These are phyloP conservation scores for Nemania serpens DNA, from an alignment of 2,329 filamentous ascomycete genomes.

Conservation along the genomic window DNA sequence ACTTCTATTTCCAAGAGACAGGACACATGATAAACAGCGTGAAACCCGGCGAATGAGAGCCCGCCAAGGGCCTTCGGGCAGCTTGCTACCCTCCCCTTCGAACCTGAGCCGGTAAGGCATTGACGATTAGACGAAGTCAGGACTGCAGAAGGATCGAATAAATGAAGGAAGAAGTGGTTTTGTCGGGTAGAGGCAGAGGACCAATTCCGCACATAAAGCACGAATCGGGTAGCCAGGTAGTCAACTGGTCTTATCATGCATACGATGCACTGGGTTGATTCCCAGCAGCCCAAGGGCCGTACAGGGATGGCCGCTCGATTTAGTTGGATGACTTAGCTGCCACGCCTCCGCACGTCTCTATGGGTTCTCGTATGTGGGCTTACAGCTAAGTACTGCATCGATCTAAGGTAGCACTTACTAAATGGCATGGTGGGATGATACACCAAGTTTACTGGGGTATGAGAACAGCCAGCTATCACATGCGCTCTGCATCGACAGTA, in stretches of 20 bases:
- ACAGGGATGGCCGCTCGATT: constrained; percentile 11
- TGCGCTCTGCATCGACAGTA: constrained; percentile 24
- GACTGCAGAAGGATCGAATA: constrained; percentile 21
- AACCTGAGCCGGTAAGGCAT: background rate
- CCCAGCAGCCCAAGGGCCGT: constrained; percentile 16
- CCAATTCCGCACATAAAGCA: constrained; percentile 27
- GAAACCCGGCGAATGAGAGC: constrained; percentile 1
- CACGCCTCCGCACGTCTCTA: constrained; percentile 3
- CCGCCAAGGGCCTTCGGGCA: background rate
- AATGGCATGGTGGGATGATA: constrained; percentile 33
- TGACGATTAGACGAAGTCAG: constrained; percentile 6
- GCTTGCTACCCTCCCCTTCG: background rate
- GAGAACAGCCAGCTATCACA: constrained; percentile 13
- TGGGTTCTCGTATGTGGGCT: constrained; percentile 1
- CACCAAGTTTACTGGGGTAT: constrained; percentile 23
- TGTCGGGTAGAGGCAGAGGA: constrained; percentile 36
- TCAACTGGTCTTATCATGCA: constrained; percentile 26
- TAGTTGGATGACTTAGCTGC: constrained; percentile 12
- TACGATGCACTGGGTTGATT: constrained; percentile 13
- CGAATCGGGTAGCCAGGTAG: constrained; percentile 26
- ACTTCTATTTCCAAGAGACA: constrained; percentile 21
- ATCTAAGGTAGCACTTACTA: constrained; percentile 33
- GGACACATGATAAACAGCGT: constrained; percentile 13
- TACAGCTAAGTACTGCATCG: constrained; percentile 32
- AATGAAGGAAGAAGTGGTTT: constrained; percentile 4